Conservation (phyloP, 2,329 filamentous ascomycete genomes). For the Colletotrichum destructivum region DNA sequence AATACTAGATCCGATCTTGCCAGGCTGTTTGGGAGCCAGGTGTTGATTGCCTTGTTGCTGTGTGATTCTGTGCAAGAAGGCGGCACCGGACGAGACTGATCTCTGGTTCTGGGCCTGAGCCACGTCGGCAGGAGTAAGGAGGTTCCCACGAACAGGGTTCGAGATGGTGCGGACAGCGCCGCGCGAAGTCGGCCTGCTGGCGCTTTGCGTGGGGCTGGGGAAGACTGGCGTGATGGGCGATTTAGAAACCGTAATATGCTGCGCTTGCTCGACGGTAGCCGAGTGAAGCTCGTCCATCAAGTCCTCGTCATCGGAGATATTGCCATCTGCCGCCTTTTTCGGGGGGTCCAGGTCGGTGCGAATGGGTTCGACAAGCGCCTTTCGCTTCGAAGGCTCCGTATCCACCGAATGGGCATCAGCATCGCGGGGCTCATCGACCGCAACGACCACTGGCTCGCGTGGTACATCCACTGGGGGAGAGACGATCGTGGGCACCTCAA, state of each 20-base stretch:
- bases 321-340: slow-evolving; percentile 58
- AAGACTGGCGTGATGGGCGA: slow-evolving; percentile 83
- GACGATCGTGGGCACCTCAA: slow-evolving; percentile 41
- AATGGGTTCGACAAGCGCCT: slow-evolving; percentile 67
- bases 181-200: slow-evolving; percentile 52
- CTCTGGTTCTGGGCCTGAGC: slow-evolving; percentile 58
- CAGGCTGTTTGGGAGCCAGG: slow-evolving; percentile 75
- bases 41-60: slow-evolving; percentile 66
- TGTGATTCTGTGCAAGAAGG: slow-evolving; percentile 68
- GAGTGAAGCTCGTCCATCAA: slow-evolving; percentile 89
- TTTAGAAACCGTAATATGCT: slow-evolving; percentile 83
- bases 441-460: slow-evolving; percentile 29
- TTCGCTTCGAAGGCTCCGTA: slow-evolving; percentile 53
- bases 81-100: slow-evolving; percentile 71
- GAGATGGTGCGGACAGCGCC: slow-evolving; percentile 52
- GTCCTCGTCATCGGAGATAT: slow-evolving; percentile 80
- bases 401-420: slow-evolving; percentile 48
- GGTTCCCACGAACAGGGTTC: slow-evolving; percentile 61
- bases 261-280: slow-evolving; percentile 87
- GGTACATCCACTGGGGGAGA: slow-evolving; percentile 15
- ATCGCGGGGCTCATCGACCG: slow-evolving; percentile 44
- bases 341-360: slow-evolving; percentile 61
- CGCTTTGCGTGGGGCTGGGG: slow-evolving; percentile 51
- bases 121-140: slow-evolving; percentile 62
- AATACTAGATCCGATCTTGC: slow-evolving; percentile 90